A percentile compares a stretch with the other conserved stretches of the same genome.
Evolutionary conservation across 2,329 filamentous ascomycete species (phyloP).

Genomic region (Nannizzia gypsea): DNA sequence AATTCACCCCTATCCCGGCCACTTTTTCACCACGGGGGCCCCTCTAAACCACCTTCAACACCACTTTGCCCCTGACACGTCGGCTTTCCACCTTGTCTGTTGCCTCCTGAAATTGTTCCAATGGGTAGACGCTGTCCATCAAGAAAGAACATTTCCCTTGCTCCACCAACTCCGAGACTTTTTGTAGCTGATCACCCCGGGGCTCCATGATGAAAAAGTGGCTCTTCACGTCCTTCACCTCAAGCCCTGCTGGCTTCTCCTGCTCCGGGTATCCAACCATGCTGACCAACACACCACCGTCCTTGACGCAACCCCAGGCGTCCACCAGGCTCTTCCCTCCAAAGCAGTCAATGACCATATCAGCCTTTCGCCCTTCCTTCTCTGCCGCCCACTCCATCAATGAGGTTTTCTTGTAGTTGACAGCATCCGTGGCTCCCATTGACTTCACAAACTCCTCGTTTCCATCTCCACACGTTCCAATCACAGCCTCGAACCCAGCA

Average conservation of each 20-base stretch:
- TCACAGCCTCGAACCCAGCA: slow-evolving; percentile 29
- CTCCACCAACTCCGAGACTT: slow-evolving; percentile 32
- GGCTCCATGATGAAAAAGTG: slow-evolving; percentile 36
- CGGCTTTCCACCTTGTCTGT: slow-evolving; percentile 31
- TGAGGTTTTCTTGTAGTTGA: slow-evolving; percentile 28
- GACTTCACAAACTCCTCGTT: slow-evolving; percentile 31
- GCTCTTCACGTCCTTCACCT: slow-evolving; percentile 21
- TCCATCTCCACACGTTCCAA: slow-evolving; percentile 29
- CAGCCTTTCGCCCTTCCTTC: slow-evolving; percentile 23
- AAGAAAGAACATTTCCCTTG: slow-evolving; percentile 24
- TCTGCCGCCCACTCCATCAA: slow-evolving; percentile 23
- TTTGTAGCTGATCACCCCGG: slow-evolving; percentile 24
- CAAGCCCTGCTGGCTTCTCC: slow-evolving; percentile 20
- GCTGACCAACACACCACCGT: slow-evolving; percentile 29
- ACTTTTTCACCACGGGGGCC: not conserved
- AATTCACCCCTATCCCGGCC: not conserved
- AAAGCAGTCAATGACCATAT: slow-evolving; percentile 36
- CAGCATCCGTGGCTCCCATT: slow-evolving; percentile 31
- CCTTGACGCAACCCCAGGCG: slow-evolving; percentile 33
- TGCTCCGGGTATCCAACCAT: slow-evolving; percentile 29
- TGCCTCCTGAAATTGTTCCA: slow-evolving; percentile 31
- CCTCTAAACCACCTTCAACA: slow-evolving; percentile 18
- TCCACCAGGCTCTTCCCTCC: slow-evolving; percentile 33
- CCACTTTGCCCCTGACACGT: slow-evolving; percentile 35
- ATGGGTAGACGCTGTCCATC: slow-evolving; percentile 33